phyloP scores from a whole-genome alignment of 2,329 filamentous ascomycete genomes.

The Mycosphaerella sp. region DNA sequence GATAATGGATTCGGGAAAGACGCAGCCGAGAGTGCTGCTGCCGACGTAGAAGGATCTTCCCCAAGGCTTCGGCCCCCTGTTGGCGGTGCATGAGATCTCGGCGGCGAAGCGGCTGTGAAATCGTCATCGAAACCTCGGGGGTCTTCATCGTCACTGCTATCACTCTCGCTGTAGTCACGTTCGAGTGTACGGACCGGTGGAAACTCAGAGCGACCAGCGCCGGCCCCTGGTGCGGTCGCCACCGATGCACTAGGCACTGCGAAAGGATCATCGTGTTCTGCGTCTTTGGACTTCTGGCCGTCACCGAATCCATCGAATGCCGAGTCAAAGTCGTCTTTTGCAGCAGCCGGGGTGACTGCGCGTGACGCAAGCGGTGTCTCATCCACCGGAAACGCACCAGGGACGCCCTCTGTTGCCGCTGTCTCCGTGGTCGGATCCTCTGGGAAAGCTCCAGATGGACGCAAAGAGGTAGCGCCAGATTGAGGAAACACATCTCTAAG shows the following conservation, averaged over 20 bases:
- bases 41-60: constrained; percentile 1
- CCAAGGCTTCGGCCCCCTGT: neutral
- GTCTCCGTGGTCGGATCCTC: constrained; percentile 18
- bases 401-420: constrained; percentile 33
- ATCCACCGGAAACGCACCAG: constrained; percentile 46
- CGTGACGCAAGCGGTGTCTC: constrained; percentile 43
- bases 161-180: constrained; percentile 73
- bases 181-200: constrained; percentile 87
- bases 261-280: constrained; percentile 28
- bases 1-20: constrained; percentile 1
- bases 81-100: constrained; percentile 8
- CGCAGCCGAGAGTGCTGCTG: constrained; percentile 1
- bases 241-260: constrained; percentile 35
- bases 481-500: constrained; percentile 18
- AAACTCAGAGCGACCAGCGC: constrained; percentile 56
- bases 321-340: constrained; percentile 67
- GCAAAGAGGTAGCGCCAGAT: constrained; percentile 1
- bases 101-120: constrained; percentile 61
- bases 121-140: constrained; percentile 78
- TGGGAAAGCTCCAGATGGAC: constrained; percentile 13
- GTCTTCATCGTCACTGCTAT: constrained; percentile 54
- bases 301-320: constrained; percentile 69
- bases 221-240: constrained; percentile 24
- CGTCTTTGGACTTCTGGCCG: constrained; percentile 25
- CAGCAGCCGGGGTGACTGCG: constrained; percentile 36